phyloP scores from a whole-genome alignment of 2,329 filamentous ascomycete genomes.

The Phoma sp. region DNA sequence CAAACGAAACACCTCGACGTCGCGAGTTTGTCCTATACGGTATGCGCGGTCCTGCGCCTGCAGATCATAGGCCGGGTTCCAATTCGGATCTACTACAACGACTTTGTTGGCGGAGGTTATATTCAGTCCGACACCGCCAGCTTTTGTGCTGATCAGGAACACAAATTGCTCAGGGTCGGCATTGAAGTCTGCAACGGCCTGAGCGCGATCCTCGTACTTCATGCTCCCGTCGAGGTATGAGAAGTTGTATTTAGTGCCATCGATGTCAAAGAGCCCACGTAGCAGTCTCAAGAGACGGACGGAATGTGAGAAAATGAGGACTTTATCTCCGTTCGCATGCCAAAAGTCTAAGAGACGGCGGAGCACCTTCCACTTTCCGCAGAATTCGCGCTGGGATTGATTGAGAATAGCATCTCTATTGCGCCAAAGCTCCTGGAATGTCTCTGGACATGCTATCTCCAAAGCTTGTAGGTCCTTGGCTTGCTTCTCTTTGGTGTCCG shows the following conservation, averaged over 20 bases:
- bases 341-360: conserved; percentile 87
- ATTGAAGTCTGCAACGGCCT: conserved; percentile 89
- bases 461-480: conserved; percentile 77
- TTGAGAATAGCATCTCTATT: conserved; percentile 79
- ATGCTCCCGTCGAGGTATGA: conserved; percentile 89
- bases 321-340: conserved; percentile 89
- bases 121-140: conserved; percentile 91
- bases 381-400: conserved; percentile 86
- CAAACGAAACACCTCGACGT: conserved; percentile 94
- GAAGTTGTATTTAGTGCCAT: conserved; percentile 77
- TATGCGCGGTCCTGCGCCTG: conserved; percentile 97
- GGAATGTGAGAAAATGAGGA: conserved; percentile 92
- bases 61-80: conserved; percentile 94
- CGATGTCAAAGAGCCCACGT: conserved; percentile 83
- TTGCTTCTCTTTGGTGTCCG: conserved; percentile 73
- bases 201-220: conserved; percentile 80
- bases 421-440: conserved; percentile 75
- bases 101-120: conserved; percentile 99
- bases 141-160: conserved; percentile 92
- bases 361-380: conserved; percentile 94
- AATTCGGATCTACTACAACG: conserved; percentile 94
- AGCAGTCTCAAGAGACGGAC: conserved; percentile 85
- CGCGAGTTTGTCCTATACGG: conserved; percentile 87
- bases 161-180: conserved; percentile 86
- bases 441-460: conserved; percentile 73